Conservation (phyloP, 345 rosid genomes). For the Trapa incisa region DNA sequence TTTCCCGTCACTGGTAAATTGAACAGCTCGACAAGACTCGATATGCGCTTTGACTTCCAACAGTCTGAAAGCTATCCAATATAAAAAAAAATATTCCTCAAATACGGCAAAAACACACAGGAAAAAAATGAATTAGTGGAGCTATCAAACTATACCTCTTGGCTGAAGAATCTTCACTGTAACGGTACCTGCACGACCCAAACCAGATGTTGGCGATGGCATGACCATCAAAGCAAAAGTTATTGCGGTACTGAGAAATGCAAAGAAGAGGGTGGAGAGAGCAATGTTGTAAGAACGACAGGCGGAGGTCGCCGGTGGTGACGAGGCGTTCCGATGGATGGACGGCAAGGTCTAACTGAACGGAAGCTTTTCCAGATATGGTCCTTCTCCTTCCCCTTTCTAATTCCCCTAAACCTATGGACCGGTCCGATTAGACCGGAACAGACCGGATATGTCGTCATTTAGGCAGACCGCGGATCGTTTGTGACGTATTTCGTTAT, state of each 20-base stretch:
- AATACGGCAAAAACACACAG: background rate
- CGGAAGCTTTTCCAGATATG: slow-evolving; percentile 55
- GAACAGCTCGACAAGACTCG: slow-evolving; percentile 65
- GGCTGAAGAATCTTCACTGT: slow-evolving; percentile 29
- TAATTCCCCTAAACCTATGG: slow-evolving; percentile 6
- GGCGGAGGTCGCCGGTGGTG: slow-evolving; percentile 58
- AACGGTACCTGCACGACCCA: slow-evolving; percentile 46
- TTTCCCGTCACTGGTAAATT: slow-evolving; percentile 54
- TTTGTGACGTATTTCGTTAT: no score
- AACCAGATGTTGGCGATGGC: background rate
- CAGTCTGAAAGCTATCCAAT: slow-evolving; percentile 19
- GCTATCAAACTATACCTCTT: slow-evolving; percentile 28
- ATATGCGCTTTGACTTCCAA: slow-evolving; percentile 39
- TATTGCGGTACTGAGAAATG: background rate
- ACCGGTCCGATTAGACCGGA: no score
- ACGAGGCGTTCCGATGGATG: slow-evolving; percentile 60
- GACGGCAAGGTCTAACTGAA: slow-evolving; percentile 52
- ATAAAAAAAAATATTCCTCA: background rate
- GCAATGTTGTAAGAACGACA: slow-evolving; percentile 19
- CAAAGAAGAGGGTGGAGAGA: background rate
- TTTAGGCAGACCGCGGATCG: no score
- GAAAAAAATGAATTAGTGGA: background rate
- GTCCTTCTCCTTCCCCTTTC: background rate
- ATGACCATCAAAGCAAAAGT: background rate
- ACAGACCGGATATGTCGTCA: no score